phyloP scores from a whole-genome alignment of 2,329 filamentous ascomycete species.

The Epichloe coenophiala region DNA sequence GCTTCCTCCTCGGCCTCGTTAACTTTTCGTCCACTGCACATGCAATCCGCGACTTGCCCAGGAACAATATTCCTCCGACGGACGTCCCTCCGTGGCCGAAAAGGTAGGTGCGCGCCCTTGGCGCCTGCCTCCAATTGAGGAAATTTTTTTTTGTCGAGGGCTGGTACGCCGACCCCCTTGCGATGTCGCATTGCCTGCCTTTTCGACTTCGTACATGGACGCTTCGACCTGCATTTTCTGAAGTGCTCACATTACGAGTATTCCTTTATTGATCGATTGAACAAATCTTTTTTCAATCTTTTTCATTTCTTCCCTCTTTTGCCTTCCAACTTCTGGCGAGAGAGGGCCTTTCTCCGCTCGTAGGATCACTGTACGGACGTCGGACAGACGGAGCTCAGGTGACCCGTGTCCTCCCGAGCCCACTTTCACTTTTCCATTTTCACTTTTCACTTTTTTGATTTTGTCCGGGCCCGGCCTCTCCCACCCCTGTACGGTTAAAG shows the following conservation, averaged over 20 bases:
- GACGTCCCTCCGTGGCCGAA: background rate
- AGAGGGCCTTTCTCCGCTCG: background rate
- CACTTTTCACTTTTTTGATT: background rate
- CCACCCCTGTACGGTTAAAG: background rate
- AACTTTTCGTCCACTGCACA: too few species aligned
- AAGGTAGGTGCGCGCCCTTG: background rate
- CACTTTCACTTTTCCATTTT: background rate
- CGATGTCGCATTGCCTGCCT: background rate
- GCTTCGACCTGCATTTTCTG: background rate
- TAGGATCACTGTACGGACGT: background rate
- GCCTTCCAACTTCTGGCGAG: background rate
- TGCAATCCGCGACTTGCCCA: conserved; percentile 1
- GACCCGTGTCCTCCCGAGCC: conserved; percentile 4
- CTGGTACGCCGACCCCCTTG: background rate
- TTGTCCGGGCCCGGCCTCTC: background rate
- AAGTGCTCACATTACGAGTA: too few species aligned
- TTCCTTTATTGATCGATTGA: background rate
- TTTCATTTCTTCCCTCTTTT: background rate
- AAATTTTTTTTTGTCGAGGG: conserved; percentile 1
- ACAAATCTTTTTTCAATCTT: background rate
- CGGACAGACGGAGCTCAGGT: background rate
- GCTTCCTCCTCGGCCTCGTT: too few species aligned
- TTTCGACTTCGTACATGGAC: background rate
- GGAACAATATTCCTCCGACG: background rate
- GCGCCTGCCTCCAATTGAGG: background rate